Evolutionary conservation across 1,284 basidiomycete species (phyloP).

Genomic region (Boletus nobilissimus): DNA sequence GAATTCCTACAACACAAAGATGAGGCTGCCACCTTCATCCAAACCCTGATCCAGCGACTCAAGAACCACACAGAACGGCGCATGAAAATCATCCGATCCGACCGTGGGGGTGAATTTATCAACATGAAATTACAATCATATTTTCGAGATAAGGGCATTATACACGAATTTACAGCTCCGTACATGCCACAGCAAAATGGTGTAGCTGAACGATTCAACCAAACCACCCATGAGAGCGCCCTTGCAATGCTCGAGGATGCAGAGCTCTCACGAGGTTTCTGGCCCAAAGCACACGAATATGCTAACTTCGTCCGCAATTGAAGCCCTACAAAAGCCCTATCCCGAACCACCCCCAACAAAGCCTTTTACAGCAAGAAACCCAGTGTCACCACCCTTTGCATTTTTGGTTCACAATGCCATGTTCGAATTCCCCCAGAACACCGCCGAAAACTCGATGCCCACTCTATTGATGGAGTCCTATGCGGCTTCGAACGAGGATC

Average conservation of each 20-base stretch:
- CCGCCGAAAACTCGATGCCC: neutral
- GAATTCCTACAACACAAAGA: conserved; percentile 25
- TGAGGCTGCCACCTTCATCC: neutral
- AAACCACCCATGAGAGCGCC: conserved; percentile 3
- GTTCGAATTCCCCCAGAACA: neutral
- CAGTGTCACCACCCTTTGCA: neutral
- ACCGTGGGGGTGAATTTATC: neutral
- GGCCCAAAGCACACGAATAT: neutral
- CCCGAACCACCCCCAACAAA: neutral
- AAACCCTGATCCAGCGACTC: neutral
- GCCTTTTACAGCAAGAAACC: conserved; percentile 5
- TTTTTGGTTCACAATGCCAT: neutral
- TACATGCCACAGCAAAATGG: conserved; percentile 1
- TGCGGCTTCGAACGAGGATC: neutral
- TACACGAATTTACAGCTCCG: neutral
- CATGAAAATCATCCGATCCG: neutral
- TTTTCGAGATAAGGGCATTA: neutral
- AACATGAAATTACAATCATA: neutral
- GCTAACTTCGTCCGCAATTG: neutral
- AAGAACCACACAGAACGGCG: neutral
- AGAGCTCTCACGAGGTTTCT: neutral
- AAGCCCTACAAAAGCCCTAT: neutral
- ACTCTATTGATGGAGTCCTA: neutral
- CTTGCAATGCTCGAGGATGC: neutral
- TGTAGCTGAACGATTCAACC: neutral